These are phyloP conservation scores for Firmiana major DNA, from an alignment of 345 rosid species.

Conservation along the genomic window DNA sequence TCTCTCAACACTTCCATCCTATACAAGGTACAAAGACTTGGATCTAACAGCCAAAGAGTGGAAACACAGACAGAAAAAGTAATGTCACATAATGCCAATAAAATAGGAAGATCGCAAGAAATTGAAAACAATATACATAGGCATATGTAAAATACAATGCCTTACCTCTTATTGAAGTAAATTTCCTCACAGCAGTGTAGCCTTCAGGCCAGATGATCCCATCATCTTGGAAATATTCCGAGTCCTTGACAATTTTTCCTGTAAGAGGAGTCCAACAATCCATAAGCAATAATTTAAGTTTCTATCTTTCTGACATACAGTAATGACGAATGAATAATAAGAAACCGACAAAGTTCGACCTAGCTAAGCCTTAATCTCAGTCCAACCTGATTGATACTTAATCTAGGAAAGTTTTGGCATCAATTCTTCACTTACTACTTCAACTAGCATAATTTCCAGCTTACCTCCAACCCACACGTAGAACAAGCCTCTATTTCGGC, in stretches of 20 bases:
- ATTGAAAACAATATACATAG: background rate
- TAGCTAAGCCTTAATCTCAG: background rate
- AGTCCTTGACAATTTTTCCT: constrained; percentile 83
- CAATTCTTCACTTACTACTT: background rate
- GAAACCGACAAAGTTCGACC: background rate
- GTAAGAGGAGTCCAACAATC: constrained; percentile 20
- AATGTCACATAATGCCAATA: background rate
- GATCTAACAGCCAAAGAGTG: constrained; percentile 46
- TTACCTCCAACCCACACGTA: background rate
- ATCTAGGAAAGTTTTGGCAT: background rate
- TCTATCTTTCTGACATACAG: background rate
- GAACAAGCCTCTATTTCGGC: background rate
- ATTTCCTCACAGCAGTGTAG: constrained; percentile 78
- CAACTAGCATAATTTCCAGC: background rate
- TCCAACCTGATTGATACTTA: background rate
- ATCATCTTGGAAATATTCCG: constrained; percentile 67
- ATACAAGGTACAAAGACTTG: constrained; percentile 50
- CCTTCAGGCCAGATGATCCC: constrained; percentile 86
- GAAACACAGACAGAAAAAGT: constrained; percentile 23
- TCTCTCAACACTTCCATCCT: constrained; percentile 98
- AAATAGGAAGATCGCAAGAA: constrained; percentile 8
- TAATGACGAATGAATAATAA: no score
- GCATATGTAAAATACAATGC: constrained; percentile 7
- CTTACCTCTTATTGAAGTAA: constrained; percentile 63
- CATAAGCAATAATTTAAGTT: background rate